Conservation (phyloP, 169 alveolate genomes). For the Eimeria brunetti region DNA sequence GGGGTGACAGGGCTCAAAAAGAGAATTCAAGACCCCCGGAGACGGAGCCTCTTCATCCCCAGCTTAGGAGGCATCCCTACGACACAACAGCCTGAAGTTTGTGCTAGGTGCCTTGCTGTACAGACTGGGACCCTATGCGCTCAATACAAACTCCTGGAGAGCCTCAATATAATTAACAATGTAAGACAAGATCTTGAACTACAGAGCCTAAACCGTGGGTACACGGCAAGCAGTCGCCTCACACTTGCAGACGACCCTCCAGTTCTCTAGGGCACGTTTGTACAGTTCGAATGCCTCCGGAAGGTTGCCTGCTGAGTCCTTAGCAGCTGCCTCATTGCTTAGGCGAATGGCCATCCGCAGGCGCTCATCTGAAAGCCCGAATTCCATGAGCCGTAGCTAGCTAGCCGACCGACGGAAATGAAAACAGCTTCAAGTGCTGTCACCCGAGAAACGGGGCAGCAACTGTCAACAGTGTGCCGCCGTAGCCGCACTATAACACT, state of each 20-base stretch:
- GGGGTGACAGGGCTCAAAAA: not conserved
- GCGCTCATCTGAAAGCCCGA: conserved; percentile 69
- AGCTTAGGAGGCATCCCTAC: not conserved
- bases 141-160: not conserved
- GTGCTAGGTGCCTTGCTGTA: not conserved
- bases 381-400: conserved; percentile 61
- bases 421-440: not conserved
- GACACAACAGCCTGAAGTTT: not conserved
- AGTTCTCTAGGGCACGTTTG: conserved; percentile 81
- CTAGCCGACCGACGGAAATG: not conserved
- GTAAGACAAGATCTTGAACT: not conserved
- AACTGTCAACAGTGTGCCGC: not conserved
- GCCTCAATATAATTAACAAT: not conserved
- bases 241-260: conserved; percentile 81
- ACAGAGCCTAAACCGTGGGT: not conserved
- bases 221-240: not conserved
- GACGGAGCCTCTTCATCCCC: not conserved
- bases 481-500: not conserved
- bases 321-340: conserved; percentile 81
- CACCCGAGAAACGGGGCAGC: not conserved
- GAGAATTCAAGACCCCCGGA: not conserved
- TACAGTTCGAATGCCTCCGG: conserved; percentile 84
- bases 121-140: not conserved
- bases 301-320: conserved; percentile 80
- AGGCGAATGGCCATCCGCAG: conserved; percentile 81